Percentiles rank a stretch among this genome's conserved stretches.
Evolutionary conservation across 225 moss, liverwort and hornwort genomes (phyloP).

Genomic region (Marchantia paleacea): DNA sequence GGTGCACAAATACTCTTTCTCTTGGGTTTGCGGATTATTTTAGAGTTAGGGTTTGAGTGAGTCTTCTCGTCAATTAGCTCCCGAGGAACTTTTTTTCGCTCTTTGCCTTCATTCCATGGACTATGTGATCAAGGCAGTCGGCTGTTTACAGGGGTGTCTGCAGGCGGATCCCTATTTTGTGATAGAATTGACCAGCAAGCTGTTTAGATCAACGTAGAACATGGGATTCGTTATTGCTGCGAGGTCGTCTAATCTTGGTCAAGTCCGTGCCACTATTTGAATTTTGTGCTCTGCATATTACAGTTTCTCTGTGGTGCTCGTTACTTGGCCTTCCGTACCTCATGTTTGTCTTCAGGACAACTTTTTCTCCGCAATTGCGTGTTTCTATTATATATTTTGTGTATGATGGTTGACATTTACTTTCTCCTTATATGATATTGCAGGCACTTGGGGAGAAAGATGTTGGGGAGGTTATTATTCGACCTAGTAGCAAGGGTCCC

Average conservation of each 20-base stretch:
- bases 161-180: too few species aligned
- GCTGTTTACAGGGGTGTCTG: too few species aligned
- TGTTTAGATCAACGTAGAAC: too few species aligned
- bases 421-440: conserved; percentile 5
- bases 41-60: neutral
- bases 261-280: neutral
- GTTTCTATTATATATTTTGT: too few species aligned
- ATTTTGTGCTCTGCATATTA: neutral
- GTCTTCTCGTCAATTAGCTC: too few species aligned
- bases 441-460: conserved; percentile 89
- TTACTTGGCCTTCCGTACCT: too few species aligned
- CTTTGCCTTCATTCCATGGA: neutral
- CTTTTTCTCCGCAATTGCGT: too few species aligned
- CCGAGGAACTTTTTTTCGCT: neutral
- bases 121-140: too few species aligned
- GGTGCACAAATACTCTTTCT: conserved; percentile 38
- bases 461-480: conserved; percentile 79
- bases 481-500: conserved; percentile 96
- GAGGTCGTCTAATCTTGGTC: neutral
- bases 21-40: neutral
- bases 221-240: too few species aligned
- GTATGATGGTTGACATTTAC: too few species aligned
- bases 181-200: too few species aligned
- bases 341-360: too few species aligned
- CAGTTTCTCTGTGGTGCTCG: neutral